A percentile compares a stretch with the other conserved stretches of the same genome.
phyloP scores from a whole-genome alignment of 2,329 filamentous ascomycete species.

The Paramyrothecium sp. region DNA sequence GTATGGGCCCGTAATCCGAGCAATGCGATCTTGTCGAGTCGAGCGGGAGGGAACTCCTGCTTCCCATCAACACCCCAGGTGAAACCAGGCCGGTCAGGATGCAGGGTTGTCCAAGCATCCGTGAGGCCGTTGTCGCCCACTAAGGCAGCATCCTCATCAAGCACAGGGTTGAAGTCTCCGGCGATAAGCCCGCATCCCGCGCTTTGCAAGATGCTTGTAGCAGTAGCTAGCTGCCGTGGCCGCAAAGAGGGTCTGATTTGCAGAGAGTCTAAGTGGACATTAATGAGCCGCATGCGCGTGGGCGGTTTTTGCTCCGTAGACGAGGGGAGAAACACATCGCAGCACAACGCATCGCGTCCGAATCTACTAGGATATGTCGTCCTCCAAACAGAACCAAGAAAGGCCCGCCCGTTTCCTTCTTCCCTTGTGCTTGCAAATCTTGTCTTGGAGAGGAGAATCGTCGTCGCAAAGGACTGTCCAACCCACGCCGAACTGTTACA shows the following conservation, averaged over 20 bases:
- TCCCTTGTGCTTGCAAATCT: slow-evolving; percentile 16
- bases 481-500: slow-evolving; percentile 17
- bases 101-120: slow-evolving; percentile 31
- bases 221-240: slow-evolving; percentile 25
- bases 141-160: slow-evolving; percentile 28
- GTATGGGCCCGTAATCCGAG: slow-evolving; percentile 18
- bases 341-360: slow-evolving; percentile 31
- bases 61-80: slow-evolving; percentile 36
- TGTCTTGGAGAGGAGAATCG: slow-evolving; percentile 24
- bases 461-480: slow-evolving; percentile 19
- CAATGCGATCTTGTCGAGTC: slow-evolving; percentile 35
- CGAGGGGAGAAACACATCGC: slow-evolving; percentile 24
- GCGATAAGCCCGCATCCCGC: slow-evolving; percentile 30
- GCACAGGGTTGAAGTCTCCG: slow-evolving; percentile 38
- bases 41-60: slow-evolving; percentile 24
- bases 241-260: slow-evolving; percentile 23
- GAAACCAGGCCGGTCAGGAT: slow-evolving; percentile 25
- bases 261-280: slow-evolving; percentile 38
- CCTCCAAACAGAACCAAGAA: slow-evolving; percentile 28
- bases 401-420: background rate
- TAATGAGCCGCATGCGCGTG: slow-evolving; percentile 27
- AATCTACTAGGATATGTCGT: slow-evolving; percentile 27
- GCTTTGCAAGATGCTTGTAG: slow-evolving; percentile 20
- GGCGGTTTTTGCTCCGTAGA: background rate
- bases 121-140: slow-evolving; percentile 27